Percentiles rank a stretch among this genome's conserved stretches.
phyloP scores from a whole-genome alignment of 139 green algal species.

The Yamagishiella unicocca region DNA sequence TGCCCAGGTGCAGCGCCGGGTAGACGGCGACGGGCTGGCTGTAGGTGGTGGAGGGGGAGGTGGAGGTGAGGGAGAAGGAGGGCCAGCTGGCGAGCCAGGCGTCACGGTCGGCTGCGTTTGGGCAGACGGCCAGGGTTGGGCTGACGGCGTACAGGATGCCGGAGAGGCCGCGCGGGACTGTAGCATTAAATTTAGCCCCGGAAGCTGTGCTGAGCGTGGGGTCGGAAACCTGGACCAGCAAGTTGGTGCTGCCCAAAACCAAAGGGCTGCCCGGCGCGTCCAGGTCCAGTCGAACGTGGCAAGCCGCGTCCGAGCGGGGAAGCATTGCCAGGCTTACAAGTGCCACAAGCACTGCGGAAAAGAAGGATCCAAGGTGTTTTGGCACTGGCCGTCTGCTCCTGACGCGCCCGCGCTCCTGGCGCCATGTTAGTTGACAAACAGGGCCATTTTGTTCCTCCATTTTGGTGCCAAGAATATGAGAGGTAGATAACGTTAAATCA shows the following conservation, averaged over 20 bases:
- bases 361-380: no score
- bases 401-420: no score
- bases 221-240: neutral
- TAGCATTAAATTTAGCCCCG: neutral
- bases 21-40: neutral
- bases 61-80: constrained; percentile 16
- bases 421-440: no score
- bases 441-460: no score
- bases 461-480: no score
- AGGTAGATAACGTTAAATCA: no score
- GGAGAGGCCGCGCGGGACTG: neutral
- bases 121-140: neutral
- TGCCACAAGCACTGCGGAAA: no score
- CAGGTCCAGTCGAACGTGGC: neutral
- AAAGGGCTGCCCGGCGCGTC: neutral
- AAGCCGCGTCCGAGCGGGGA: neutral
- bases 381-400: no score
- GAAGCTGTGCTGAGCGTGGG: neutral
- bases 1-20: neutral
- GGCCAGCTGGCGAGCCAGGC: constrained; percentile 18
- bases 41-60: neutral
- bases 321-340: no score
- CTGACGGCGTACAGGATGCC: neutral
- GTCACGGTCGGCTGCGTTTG: neutral
- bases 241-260: neutral